These are phyloP conservation scores for Cymbopogon citratus DNA, from an alignment of 176 grass and related monocot genomes.

Conservation along the genomic window DNA sequence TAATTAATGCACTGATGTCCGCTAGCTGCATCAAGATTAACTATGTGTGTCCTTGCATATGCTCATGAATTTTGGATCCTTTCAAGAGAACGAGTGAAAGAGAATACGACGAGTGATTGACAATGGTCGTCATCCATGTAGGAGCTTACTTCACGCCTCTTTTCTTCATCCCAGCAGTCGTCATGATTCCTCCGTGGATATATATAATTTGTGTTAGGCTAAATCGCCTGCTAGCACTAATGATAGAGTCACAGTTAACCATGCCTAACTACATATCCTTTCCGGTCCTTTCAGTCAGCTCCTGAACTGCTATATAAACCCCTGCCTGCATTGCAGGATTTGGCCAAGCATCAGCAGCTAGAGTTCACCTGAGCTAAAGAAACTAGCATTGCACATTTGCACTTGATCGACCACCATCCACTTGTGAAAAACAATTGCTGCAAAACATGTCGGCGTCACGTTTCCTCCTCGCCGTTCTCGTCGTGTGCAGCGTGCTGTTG, in stretches of 20 bases:
- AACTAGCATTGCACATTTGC: background rate
- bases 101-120: background rate
- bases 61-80: background rate
- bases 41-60: background rate
- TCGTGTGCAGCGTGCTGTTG: background rate
- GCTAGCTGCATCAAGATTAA: slow-evolving; percentile 18
- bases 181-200: background rate
- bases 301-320: slow-evolving; percentile 36
- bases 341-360: slow-evolving; percentile 10
- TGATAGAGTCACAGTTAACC: slow-evolving; percentile 6
- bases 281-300: background rate
- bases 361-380: background rate
- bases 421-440: background rate
- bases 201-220: background rate
- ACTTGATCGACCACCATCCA: background rate
- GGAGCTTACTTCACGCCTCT: slow-evolving; percentile 53
- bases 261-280: background rate
- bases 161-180: background rate
- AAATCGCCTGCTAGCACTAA: background rate
- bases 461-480: slow-evolving; percentile 15
- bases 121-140: background rate
- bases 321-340: slow-evolving; percentile 20
- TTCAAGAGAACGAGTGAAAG: background rate
- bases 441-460: slow-evolving; percentile 8
- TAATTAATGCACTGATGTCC: slow-evolving; percentile 33